Conservation (phyloP, 164 flowering plant species). For the Pachysandra terminalis region DNA sequence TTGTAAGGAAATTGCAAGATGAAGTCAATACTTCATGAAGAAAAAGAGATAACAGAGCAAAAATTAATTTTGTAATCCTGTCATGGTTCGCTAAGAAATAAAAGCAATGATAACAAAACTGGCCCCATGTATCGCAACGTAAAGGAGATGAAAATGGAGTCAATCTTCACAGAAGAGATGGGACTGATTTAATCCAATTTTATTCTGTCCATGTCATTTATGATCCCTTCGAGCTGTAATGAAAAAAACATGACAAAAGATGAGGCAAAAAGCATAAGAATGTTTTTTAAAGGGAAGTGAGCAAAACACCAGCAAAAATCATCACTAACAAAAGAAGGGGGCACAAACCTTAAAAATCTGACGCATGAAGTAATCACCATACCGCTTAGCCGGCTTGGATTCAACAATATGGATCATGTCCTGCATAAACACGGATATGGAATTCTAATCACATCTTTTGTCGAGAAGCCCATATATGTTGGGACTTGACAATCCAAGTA, state of each 20-base stretch:
- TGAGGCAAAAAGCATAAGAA: neutral
- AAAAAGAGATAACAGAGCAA: neutral
- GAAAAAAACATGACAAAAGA: neutral
- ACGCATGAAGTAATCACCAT: slow-evolving; percentile 88
- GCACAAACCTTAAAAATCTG: slow-evolving; percentile 81
- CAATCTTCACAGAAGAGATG: neutral
- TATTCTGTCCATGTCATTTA: slow-evolving; percentile 64
- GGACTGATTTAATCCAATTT: slow-evolving; percentile 45
- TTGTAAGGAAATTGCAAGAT: neutral
- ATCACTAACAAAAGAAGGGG: neutral
- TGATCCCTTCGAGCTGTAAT: slow-evolving; percentile 77
- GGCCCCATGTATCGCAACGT: neutral
- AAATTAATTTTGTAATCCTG: neutral
- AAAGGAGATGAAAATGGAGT: neutral
- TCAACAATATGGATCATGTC: slow-evolving; percentile 77
- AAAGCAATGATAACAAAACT: neutral
- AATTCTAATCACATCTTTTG: neutral
- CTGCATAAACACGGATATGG: slow-evolving; percentile 32
- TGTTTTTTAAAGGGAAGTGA: neutral
- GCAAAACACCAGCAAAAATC: neutral
- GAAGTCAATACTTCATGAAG: too few relatives aligned
- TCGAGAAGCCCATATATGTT: neutral
- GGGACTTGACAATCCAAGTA: too few relatives aligned
- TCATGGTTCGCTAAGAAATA: too few relatives aligned
- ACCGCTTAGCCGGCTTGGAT: slow-evolving; percentile 67